Evolutionary conservation across 352 stramenopile species (phyloP).

Genomic region (Blastocystis sp.): DNA sequence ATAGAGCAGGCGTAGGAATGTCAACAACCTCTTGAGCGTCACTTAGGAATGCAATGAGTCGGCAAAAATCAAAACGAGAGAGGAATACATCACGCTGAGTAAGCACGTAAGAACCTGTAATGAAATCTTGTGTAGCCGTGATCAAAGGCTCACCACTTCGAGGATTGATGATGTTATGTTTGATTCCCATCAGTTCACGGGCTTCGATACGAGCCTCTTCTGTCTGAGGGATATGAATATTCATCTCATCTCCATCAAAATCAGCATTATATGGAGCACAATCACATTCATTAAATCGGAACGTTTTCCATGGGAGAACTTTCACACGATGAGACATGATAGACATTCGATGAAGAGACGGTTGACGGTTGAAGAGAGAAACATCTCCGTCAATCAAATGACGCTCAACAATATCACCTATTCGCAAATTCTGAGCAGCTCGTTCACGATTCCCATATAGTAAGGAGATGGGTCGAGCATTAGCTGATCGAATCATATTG

Average conservation of each 20-base stretch:
- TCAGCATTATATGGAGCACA: slow-evolving; percentile 98
- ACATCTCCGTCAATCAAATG: slow-evolving; percentile 98
- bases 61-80: slow-evolving; percentile 87
- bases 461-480: slow-evolving; percentile 70
- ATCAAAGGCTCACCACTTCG: slow-evolving; percentile 94
- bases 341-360: slow-evolving; percentile 96
- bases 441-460: slow-evolving; percentile 85
- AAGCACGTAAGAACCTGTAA: slow-evolving; percentile 92
- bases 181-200: slow-evolving; percentile 89
- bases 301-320: slow-evolving; percentile 83
- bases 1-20: slow-evolving; percentile 75
- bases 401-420: slow-evolving; percentile 95
- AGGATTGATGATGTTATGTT: slow-evolving; percentile 92
- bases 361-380: slow-evolving; percentile 98
- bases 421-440: slow-evolving; percentile 83
- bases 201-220: slow-evolving; percentile 93
- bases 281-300: slow-evolving; percentile 99
- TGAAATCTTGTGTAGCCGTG: slow-evolving; percentile 95
- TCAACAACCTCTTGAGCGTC: slow-evolving; percentile 88
- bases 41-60: slow-evolving; percentile 85
- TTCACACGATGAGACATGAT: slow-evolving; percentile 91
- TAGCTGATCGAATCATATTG: slow-evolving; percentile 72
- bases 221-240: slow-evolving; percentile 96
- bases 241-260: slow-evolving; percentile 99
- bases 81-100: slow-evolving; percentile 98